Evolutionary conservation across 2,329 filamentous ascomycete genomes (phyloP).

Genomic region (Scorias spongiosa): DNA sequence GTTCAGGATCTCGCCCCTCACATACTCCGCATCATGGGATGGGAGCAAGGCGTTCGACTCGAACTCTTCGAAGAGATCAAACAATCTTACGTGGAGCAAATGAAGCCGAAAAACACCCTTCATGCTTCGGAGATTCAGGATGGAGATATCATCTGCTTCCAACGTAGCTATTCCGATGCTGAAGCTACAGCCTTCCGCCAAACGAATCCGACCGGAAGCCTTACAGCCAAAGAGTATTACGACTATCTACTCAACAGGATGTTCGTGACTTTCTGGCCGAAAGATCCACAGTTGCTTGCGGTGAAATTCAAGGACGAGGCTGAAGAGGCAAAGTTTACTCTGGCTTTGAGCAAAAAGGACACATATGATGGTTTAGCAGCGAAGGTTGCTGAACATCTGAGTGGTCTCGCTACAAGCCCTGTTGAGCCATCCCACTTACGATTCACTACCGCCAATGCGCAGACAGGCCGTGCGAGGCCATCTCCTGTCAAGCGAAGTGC

Average conservation of each 20-base stretch:
- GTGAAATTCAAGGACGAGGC: conserved; percentile 24
- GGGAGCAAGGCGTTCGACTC: conserved; percentile 57
- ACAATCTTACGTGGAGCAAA: conserved; percentile 85
- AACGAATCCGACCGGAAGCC: conserved; percentile 13
- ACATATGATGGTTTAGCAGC: conserved; percentile 75
- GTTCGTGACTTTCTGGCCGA: conserved; percentile 60
- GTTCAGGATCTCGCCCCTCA: conserved; percentile 67
- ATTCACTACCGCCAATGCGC: conserved; percentile 72
- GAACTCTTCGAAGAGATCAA: conserved; percentile 94
- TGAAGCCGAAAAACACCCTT: conserved; percentile 82
- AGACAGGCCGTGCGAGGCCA: conserved; percentile 58
- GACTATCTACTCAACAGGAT: conserved; percentile 82
- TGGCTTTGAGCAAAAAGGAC: conserved; percentile 76
- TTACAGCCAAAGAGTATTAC: conserved; percentile 46
- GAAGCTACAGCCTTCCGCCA: conserved; percentile 13
- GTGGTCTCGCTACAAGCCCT: conserved; percentile 17
- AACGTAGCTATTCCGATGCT: conserved; percentile 41
- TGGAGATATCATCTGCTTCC: conserved; percentile 93
- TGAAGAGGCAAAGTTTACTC: conserved; percentile 48
- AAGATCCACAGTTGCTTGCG: conserved; percentile 27
- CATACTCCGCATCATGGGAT: conserved; percentile 72
- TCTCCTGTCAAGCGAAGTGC: conserved; percentile 56
- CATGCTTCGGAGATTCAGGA: conserved; percentile 90
- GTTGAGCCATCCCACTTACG: conserved; percentile 76
- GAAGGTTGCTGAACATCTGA: conserved; percentile 64